phyloP scores from a whole-genome alignment of 805 yeast species.

The Metschnikowia cerradonensis region DNA sequence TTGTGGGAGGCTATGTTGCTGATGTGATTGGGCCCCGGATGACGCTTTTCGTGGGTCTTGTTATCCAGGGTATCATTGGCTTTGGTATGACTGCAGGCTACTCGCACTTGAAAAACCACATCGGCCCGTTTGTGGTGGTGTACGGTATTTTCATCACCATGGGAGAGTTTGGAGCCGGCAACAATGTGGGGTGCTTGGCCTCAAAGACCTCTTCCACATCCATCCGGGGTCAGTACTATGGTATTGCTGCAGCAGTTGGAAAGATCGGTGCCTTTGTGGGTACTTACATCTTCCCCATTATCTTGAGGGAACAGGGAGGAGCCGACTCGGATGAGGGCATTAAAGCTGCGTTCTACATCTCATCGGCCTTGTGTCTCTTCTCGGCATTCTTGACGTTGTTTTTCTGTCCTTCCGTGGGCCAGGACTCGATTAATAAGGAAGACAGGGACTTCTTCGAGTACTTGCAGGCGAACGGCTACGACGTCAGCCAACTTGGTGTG shows the following conservation, averaged over 20 bases:
- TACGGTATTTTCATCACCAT: slow-evolving; percentile 83
- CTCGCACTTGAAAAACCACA: slow-evolving; percentile 48
- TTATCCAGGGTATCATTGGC: slow-evolving; percentile 73
- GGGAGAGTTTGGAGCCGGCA: slow-evolving; percentile 95
- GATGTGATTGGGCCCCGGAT: slow-evolving; percentile 91
- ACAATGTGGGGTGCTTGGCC: slow-evolving; percentile 83
- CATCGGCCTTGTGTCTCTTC: slow-evolving; percentile 71
- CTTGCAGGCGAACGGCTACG: slow-evolving; percentile 66
- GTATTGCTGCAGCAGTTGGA: slow-evolving; percentile 87
- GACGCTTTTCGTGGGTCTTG: slow-evolving; percentile 66
- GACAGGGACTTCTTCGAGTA: slow-evolving; percentile 69
- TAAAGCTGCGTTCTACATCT: slow-evolving; percentile 77
- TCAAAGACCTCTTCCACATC: slow-evolving; percentile 84
- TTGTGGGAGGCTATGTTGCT: slow-evolving; percentile 79
- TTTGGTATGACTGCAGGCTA: slow-evolving; percentile 77
- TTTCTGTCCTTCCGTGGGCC: slow-evolving; percentile 77
- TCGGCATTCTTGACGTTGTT: slow-evolving; percentile 68
- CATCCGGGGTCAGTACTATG: slow-evolving; percentile 86
- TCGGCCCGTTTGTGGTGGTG: slow-evolving; percentile 78
- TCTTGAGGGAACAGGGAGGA: slow-evolving; percentile 55
- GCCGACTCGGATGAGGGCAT: slow-evolving; percentile 50
- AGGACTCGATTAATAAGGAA: slow-evolving; percentile 74
- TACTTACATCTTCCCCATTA: slow-evolving; percentile 80
- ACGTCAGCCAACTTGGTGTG: slow-evolving; percentile 54
- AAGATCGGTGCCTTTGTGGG: slow-evolving; percentile 93